phyloP scores from a whole-genome alignment of 192 early-diverging fungal species.

The Funneliformis mosseae region DNA sequence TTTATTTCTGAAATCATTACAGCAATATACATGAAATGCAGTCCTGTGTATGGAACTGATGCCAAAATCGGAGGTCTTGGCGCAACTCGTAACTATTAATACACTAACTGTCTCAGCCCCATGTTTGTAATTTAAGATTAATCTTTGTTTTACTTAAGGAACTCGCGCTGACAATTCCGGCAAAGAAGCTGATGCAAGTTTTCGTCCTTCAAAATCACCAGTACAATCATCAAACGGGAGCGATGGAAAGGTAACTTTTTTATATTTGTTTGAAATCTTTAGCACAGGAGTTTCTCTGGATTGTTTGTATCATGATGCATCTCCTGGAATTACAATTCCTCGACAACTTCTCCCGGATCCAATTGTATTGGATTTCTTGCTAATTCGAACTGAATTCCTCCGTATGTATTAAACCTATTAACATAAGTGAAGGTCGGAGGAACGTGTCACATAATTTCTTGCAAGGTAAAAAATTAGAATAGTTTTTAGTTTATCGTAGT shows the following conservation, averaged over 20 bases:
- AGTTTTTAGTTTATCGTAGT: no score
- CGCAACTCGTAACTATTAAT: constrained; percentile 11
- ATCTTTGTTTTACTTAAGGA: constrained; percentile 21
- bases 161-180: not conserved
- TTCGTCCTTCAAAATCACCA: not conserved
- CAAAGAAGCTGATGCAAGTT: constrained; percentile 11
- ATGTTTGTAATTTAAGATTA: constrained; percentile 6
- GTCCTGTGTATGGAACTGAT: not conserved
- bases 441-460: no score
- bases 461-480: no score
- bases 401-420: no score
- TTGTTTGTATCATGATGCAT: not conserved
- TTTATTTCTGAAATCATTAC: not conserved
- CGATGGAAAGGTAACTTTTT: no score
- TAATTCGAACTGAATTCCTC: no score
- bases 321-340: not conserved
- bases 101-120: constrained; percentile 24
- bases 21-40: not conserved
- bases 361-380: no score
- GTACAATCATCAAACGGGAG: not conserved
- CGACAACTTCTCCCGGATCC: no score
- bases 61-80: not conserved
- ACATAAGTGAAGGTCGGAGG: no score
- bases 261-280: no score
- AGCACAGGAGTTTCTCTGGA: not conserved